Evolutionary conservation across 495 filamentous ascomycete species (phyloP), one percentile per base, ranked within the genome.

Genomic region (Aspergillus haitiensis): DNA sequence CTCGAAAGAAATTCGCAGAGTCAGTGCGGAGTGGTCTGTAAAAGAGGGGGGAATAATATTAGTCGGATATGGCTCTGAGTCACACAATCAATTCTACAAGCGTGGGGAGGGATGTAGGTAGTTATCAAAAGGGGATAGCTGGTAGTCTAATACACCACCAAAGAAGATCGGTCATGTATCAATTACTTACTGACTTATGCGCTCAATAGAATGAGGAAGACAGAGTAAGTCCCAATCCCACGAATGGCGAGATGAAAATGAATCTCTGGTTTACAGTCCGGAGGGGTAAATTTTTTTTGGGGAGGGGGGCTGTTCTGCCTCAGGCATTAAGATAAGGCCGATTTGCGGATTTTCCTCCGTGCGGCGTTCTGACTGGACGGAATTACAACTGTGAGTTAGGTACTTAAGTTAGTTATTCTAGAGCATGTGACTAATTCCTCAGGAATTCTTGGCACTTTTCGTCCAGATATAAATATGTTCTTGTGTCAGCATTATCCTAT

Each of bases 281-380:
- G 73, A 74, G 73, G 72, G 73, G 73, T 74, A 74, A 74, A 72
- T 74, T 74, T 74, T 63, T 60, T 60, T 60, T 54, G 34, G 50
- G 39, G 18, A 50, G 9, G 21, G 48, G 48, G 31, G 42, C 50
- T 33, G n/a, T 45, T 49, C 10, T 69, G 72, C 72, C 73, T 72
- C 59, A 75, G 73, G 73, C 73, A 68, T 33, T 9, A 39, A 65
- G 37, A 11, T 16, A 57, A 46, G 51, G 49, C 18, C 18, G 16
- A 10, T 50, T 1, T 13, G 47, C 21, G 10, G 21, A 33, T 9
- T 32, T 18, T 16, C 52, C 15, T 35, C 35, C 35, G 27, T 33
- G 10, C 21, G 21, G 21, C 21, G 21, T 27, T 27, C 21, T 27
- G 21, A 27, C 1, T 27, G 21, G 21, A 27, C 21, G 21, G 21